These are phyloP conservation scores for Torulaspora franciscae DNA, from an alignment of 805 yeast species.

Conservation along the genomic window DNA sequence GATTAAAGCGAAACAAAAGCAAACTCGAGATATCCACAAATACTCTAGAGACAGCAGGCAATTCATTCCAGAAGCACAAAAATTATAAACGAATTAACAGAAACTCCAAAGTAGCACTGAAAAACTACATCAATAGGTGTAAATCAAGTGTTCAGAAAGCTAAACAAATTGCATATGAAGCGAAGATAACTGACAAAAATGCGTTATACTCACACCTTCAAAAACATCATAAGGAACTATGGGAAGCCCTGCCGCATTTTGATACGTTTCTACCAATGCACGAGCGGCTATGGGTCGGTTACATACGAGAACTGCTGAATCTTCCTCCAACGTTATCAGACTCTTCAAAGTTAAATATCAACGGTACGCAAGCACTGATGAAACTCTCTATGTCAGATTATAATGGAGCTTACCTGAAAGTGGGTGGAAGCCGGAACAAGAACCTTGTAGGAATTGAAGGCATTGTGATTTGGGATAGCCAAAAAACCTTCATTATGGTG, in stretches of 20 bases:
- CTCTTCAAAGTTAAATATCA: slow-evolving; percentile 18
- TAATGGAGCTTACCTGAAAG: slow-evolving; percentile 67
- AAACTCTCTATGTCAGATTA: slow-evolving; percentile 73
- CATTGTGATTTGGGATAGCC: slow-evolving; percentile 80
- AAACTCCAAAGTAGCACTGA: slow-evolving; percentile 33
- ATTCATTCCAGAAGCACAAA: slow-evolving; percentile 15
- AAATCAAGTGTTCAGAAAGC: slow-evolving; percentile 25
- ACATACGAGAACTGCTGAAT: slow-evolving; percentile 54
- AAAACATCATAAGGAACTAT: slow-evolving; percentile 18
- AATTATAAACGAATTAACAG: slow-evolving; percentile 27
- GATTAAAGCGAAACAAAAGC: slow-evolving; percentile 22
- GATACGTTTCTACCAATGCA: slow-evolving; percentile 52
- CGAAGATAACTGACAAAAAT: slow-evolving; percentile 14
- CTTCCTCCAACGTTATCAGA: slow-evolving; percentile 24
- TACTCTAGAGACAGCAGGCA: slow-evolving; percentile 4
- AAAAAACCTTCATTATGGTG: slow-evolving; percentile 60
- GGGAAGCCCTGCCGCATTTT: slow-evolving; percentile 36
- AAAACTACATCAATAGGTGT: slow-evolving; percentile 24
- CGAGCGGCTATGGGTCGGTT: slow-evolving; percentile 62
- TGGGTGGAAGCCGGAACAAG: slow-evolving; percentile 51
- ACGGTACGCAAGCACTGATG: slow-evolving; percentile 39
- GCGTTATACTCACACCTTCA: slow-evolving; percentile 25
- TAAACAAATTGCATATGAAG: slow-evolving; percentile 27
- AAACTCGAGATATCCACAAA: slow-evolving; percentile 14
- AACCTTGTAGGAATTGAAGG: slow-evolving; percentile 61